Evolutionary conservation across 768 basidiomycete species (phyloP).

Genomic region (Suillus alpinus): DNA sequence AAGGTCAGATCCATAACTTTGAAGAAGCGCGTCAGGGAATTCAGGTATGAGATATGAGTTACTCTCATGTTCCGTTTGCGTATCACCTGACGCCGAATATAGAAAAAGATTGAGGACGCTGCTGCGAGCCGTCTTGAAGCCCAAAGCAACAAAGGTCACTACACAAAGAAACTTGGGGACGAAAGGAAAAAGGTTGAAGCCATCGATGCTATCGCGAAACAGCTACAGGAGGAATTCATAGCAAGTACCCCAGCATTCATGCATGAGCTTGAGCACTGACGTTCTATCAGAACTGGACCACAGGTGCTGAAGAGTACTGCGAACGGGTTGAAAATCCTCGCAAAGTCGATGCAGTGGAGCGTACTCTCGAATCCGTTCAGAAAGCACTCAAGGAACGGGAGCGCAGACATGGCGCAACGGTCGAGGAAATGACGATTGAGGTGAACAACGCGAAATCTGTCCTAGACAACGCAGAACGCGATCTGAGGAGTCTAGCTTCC

Average conservation of each 20-base stretch:
- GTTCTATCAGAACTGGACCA: conserved; percentile 56
- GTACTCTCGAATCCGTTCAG: conserved; percentile 60
- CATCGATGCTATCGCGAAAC: conserved; percentile 44
- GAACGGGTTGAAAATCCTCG: conserved; percentile 57
- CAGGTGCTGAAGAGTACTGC: conserved; percentile 62
- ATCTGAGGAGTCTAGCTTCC: conserved; percentile 58
- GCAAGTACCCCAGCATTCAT: conserved; percentile 34
- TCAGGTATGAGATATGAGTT: conserved; percentile 48
- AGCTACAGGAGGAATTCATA: conserved; percentile 60
- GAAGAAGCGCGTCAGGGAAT: conserved; percentile 41
- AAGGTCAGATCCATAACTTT: conserved; percentile 49
- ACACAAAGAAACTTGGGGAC: conserved; percentile 47
- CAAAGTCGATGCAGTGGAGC: conserved; percentile 51
- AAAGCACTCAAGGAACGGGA: conserved; percentile 66
- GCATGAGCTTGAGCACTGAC: neutral
- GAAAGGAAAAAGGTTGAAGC: conserved; percentile 46
- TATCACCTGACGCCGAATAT: conserved; percentile 4
- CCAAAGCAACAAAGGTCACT: conserved; percentile 48
- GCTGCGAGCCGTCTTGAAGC: conserved; percentile 48
- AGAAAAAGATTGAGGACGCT: conserved; percentile 52
- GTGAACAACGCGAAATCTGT: conserved; percentile 62
- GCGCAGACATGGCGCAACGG: conserved; percentile 71
- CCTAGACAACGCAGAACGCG: conserved; percentile 56
- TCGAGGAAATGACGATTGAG: conserved; percentile 74
- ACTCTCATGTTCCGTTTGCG: neutral